A percentile compares a stretch with the other conserved stretches of the same genome.
phyloP scores from a whole-genome alignment of 148 eudicot species.

The Amaranthus cruentus region DNA sequence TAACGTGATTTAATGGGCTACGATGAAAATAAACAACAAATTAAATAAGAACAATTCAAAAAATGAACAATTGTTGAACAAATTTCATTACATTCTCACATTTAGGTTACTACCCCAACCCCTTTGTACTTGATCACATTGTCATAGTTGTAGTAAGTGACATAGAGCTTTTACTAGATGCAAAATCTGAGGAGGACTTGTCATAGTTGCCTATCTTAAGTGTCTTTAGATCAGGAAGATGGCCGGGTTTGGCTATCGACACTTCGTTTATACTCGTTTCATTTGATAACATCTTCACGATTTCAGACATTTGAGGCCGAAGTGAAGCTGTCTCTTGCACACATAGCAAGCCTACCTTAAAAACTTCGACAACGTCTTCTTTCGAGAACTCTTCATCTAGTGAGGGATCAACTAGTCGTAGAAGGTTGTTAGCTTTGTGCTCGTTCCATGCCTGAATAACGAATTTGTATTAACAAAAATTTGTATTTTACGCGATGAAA shows the following conservation, averaged over 20 bases:
- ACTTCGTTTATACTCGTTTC: slow-evolving; percentile 19
- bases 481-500: background rate
- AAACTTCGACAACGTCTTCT: slow-evolving; percentile 39
- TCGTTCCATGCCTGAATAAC: slow-evolving; percentile 55
- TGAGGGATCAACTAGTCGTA: slow-evolving; percentile 42
- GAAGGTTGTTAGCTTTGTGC: slow-evolving; percentile 37
- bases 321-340: slow-evolving; percentile 48
- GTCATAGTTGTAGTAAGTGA: background rate
- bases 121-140: background rate
- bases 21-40: background rate
- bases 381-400: slow-evolving; percentile 32
- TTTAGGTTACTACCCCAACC: too few relatives aligned
- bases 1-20: background rate
- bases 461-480: background rate
- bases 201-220: slow-evolving; percentile 30
- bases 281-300: slow-evolving; percentile 36
- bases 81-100: too few relatives aligned
- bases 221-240: slow-evolving; percentile 39
- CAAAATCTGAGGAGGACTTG: slow-evolving; percentile 5
- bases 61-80: background rate
- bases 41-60: background rate
- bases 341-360: slow-evolving; percentile 63
- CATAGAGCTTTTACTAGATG: slow-evolving; percentile 9
- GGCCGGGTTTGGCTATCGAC: slow-evolving; percentile 40
- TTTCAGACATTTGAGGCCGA: slow-evolving; percentile 57